phyloP scores from a whole-genome alignment of 2,329 filamentous ascomycete species.

The Pseudogymnoascus sp. region DNA sequence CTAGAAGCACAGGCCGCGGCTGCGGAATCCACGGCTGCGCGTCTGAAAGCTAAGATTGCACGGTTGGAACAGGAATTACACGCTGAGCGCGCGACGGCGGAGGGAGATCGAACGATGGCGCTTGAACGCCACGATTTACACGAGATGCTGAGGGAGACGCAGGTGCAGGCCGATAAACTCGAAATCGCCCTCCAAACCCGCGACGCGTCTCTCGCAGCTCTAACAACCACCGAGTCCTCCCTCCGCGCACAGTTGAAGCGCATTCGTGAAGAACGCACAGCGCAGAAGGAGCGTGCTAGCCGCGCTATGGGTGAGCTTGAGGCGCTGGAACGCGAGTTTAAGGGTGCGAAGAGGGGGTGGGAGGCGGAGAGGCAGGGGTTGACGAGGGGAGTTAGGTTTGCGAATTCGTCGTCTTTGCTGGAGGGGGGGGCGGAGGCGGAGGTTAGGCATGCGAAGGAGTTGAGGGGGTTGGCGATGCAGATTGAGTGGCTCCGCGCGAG shows the following conservation, averaged over 20 bases:
- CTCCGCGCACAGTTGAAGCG: constrained; percentile 64
- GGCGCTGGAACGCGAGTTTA: constrained; percentile 34
- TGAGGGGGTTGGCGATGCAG: constrained; percentile 79
- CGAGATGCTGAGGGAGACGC: constrained; percentile 54
- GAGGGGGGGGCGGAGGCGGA: constrained; percentile 42
- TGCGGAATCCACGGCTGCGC: constrained; percentile 38
- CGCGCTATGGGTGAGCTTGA: constrained; percentile 23
- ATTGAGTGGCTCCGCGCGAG: constrained; percentile 85
- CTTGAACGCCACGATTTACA: constrained; percentile 56
- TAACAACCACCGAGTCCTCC: constrained; percentile 50
- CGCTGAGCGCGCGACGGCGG: constrained; percentile 47
- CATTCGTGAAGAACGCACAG: constrained; percentile 58
- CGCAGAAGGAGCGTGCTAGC: constrained; percentile 25
- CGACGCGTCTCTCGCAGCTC: constrained; percentile 56
- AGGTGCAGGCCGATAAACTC: constrained; percentile 61
- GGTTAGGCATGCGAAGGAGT: constrained; percentile 64
- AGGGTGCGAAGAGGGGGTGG: constrained; percentile 38
- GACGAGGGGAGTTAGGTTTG: constrained; percentile 34
- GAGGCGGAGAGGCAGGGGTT: constrained; percentile 40
- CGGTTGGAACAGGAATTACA: constrained; percentile 44
- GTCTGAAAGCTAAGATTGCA: constrained; percentile 47
- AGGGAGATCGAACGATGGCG: constrained; percentile 51
- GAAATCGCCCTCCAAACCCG: constrained; percentile 66
- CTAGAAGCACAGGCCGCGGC: constrained; percentile 33
- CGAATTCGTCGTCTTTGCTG: constrained; percentile 34